Base-by-base conservation (phyloP, 2,329 filamentous ascomycete species). In the Meredithiella fracta region DNA sequence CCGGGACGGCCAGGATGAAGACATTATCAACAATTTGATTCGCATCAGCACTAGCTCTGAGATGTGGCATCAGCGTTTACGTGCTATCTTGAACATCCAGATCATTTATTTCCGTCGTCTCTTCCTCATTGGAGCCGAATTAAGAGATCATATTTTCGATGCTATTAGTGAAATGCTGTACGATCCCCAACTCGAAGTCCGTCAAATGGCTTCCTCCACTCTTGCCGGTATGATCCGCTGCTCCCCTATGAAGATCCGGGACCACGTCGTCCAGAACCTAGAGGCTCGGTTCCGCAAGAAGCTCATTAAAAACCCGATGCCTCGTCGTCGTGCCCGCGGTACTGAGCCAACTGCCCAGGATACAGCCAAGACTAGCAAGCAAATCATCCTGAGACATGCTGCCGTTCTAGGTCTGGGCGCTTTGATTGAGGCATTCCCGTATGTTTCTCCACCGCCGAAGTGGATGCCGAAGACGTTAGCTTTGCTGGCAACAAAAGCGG, bases 221-320 rank as follows among this genome's bases (percentile, higher is more conserved):
- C 74, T 98, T 2, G 91, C 90, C 1, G 94, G 92, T 62, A 98
- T 98, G 92, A 94, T 98, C 62, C 83, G 92, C 56, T 98, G 92
- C 72, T 97, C 91, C 2, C 90, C 92, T 0, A 75, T 82, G 26
- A 77, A 72, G 1, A 82, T 96, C 59, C 88, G 92, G 26, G 81
- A 85, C 57, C 80, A 81, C 29, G 85, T 90, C 63, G 85, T 98
- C 59, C 69, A 77, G 49, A 74, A 82, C 23, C 77, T 97, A 42
- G 88, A 88, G 66, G 73, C 76, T 55, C 81, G 86, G 47, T 98
- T 97, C 70, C 85, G 86, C 53, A 74, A 76, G 31, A 78, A 86
- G 63, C 76, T 98, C n/a, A 70, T 73, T 58, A 79, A 83, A 56
- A 96, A 96, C 64, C 92, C 90, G 4, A 82, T 97, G 67, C 91